These are phyloP conservation scores for Cornus kousa DNA, from an alignment of 148 eudicot species.

Conservation along the genomic window DNA sequence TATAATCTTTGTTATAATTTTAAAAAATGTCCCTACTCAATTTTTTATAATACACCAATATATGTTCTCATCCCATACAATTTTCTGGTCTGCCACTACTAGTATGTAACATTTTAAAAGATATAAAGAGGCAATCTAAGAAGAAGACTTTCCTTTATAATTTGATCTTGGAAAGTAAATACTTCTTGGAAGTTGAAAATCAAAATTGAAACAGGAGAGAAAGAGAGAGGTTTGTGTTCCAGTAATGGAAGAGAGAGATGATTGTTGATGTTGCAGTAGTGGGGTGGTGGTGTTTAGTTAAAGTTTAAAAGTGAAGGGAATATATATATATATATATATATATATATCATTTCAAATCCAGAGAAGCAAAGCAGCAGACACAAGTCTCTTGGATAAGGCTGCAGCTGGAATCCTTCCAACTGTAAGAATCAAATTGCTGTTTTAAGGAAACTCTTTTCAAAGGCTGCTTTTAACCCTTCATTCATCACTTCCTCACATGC, in stretches of 20 bases:
- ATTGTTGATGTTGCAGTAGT: neutral
- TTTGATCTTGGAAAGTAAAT: too few species aligned
- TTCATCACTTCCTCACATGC: neutral
- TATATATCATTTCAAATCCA: slow-evolving; percentile 2
- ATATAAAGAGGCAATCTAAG: too few species aligned
- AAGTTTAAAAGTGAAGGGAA: neutral
- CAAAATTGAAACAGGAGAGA: too few species aligned
- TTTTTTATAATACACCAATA: too few species aligned
- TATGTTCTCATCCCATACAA: too few species aligned
- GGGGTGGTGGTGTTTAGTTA: neutral
- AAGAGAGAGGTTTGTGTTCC: too few species aligned
- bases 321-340: neutral
- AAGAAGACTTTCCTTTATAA: too few species aligned
- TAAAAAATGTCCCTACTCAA: too few species aligned
- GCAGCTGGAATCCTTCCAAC: slow-evolving; percentile 10
- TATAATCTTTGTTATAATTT: too few species aligned
- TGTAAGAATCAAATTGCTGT: slow-evolving; percentile 22
- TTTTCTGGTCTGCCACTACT: too few species aligned
- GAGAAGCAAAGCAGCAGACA: slow-evolving; percentile 1
- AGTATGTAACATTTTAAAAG: too few species aligned
- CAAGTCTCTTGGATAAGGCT: slow-evolving; percentile 1
- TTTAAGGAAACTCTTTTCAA: slow-evolving; percentile 13
- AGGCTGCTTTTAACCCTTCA: neutral
- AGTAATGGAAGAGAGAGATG: neutral
- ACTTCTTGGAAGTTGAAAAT: too few species aligned